Evolutionary conservation across 2,329 filamentous ascomycete genomes (phyloP).

Genomic region (Trichoderma citrinoviride): DNA sequence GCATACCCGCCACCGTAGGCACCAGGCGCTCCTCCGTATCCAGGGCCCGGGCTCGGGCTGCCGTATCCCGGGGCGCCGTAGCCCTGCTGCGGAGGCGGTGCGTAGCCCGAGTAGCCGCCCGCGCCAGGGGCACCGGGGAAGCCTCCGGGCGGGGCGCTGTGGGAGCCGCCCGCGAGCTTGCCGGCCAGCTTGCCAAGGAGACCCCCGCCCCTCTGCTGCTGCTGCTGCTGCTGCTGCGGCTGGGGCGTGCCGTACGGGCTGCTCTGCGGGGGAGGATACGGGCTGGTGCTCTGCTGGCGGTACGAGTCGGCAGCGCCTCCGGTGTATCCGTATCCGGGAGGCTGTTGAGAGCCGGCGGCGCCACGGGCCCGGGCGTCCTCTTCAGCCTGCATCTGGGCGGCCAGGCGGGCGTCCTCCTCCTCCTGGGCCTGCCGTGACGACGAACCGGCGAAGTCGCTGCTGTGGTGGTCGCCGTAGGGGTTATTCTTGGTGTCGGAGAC

Average conservation of each 20-base stretch:
- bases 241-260: conserved; percentile 21
- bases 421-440: conserved; percentile 29
- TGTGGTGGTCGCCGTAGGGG: conserved; percentile 57
- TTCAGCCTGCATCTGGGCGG: conserved; percentile 77
- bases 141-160: conserved; percentile 22
- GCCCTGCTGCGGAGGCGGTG: conserved; percentile 28
- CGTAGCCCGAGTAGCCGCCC: conserved; percentile 31
- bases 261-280: conserved; percentile 26
- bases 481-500: conserved; percentile 64
- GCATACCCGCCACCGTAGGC: conserved; percentile 6
- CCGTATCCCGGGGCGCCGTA: conserved; percentile 29
- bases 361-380: conserved; percentile 62
- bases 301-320: conserved; percentile 31
- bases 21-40: conserved; percentile 8
- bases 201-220: conserved; percentile 36
- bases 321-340: conserved; percentile 33
- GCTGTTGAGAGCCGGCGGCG: conserved; percentile 24
- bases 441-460: conserved; percentile 35
- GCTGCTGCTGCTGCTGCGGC: conserved; percentile 33
- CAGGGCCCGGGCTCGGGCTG: background rate
- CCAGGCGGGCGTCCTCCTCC: conserved; percentile 70
- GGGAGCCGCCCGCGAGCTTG: conserved; percentile 39
- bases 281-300: conserved; percentile 28
- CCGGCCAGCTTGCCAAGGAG: conserved; percentile 54
- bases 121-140: conserved; percentile 30